Percentiles rank a stretch among this genome's conserved stretches.
These are phyloP conservation scores for Rhizophagus prolifer DNA, from an alignment of 192 early-diverging fungal species.

Conservation along the genomic window DNA sequence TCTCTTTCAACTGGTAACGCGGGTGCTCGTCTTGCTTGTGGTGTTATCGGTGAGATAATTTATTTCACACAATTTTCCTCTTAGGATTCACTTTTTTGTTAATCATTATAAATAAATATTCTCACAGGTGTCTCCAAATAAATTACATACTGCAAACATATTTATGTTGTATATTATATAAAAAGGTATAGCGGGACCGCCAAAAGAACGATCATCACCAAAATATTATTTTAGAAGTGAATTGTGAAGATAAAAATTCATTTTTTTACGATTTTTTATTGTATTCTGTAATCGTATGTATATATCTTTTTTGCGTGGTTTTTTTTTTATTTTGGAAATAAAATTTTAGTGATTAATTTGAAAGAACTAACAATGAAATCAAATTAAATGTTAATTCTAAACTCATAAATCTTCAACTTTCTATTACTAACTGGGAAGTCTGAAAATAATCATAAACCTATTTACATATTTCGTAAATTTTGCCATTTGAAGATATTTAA, in stretches of 20 bases:
- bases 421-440: too few relatives aligned
- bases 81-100: background rate
- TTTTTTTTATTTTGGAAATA: background rate
- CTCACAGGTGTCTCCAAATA: background rate
- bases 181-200: background rate
- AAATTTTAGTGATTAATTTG: background rate
- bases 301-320: background rate
- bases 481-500: too few relatives aligned
- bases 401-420: too few relatives aligned
- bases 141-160: background rate
- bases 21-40: constrained; percentile 83
- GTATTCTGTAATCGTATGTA: too few relatives aligned
- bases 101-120: background rate
- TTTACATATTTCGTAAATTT: background rate
- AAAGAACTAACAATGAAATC: background rate
- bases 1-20: constrained; percentile 85
- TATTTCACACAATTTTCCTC: background rate
- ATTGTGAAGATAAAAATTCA: background rate
- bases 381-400: background rate
- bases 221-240: background rate
- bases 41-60: constrained; percentile 74
- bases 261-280: background rate
- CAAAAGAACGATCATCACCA: background rate
- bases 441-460: background rate
- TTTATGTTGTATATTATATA: background rate